These are phyloP conservation scores for Fraxinus pennsylvanica DNA, from an alignment of 257 asterid species.

Conservation along the genomic window DNA sequence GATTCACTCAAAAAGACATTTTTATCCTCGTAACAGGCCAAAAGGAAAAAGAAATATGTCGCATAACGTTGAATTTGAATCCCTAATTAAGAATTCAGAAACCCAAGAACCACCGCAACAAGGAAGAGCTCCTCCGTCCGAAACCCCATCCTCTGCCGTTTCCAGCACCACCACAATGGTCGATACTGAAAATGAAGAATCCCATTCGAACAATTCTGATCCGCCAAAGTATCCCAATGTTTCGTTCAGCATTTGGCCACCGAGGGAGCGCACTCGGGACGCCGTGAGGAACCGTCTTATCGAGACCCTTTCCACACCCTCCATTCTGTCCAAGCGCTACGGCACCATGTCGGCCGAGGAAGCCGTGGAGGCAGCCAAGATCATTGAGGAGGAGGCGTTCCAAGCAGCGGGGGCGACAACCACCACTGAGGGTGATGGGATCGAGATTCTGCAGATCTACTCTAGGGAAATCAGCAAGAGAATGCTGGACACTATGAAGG, in stretches of 20 bases:
- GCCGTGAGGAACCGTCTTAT: slow-evolving; percentile 23
- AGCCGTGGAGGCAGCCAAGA: slow-evolving; percentile 14
- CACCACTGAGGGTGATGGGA: slow-evolving; percentile 8
- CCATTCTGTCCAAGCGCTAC: slow-evolving; percentile 24
- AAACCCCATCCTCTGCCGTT: neutral
- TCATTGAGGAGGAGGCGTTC: slow-evolving; percentile 25
- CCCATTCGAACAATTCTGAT: neutral
- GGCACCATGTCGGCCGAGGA: slow-evolving; percentile 14
- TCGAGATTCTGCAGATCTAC: slow-evolving; percentile 29
- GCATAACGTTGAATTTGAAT: neutral
- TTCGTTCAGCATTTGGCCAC: slow-evolving; percentile 30
- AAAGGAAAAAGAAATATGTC: neutral
- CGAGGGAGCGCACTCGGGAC: slow-evolving; percentile 27
- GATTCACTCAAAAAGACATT: neutral
- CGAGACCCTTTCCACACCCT: slow-evolving; percentile 21
- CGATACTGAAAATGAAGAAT: neutral
- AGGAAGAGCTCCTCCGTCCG: neutral
- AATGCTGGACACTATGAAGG: slow-evolving; percentile 21
- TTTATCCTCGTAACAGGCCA: neutral
- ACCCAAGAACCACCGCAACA: neutral
- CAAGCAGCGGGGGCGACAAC: slow-evolving; percentile 5
- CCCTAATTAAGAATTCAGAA: neutral
- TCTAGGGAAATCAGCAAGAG: slow-evolving; percentile 29
- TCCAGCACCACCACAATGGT: neutral
- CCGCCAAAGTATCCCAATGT: neutral